A percentile compares a stretch with the other conserved stretches of the same genome.
Conservation (phyloP, 345 rosid genomes). For the Populus pruinosa region DNA sequence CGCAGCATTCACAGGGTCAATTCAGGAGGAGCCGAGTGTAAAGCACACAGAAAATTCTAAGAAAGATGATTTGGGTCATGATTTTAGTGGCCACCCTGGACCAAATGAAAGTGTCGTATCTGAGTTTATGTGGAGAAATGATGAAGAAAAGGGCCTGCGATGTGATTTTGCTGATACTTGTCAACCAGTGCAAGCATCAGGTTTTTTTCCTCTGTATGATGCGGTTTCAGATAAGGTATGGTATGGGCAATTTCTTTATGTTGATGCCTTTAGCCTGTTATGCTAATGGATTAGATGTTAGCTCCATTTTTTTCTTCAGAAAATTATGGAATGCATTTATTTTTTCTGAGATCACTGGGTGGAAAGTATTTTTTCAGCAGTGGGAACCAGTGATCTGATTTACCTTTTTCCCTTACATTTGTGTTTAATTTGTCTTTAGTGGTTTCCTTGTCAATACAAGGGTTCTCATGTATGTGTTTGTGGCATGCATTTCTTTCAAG, state of each 20-base stretch:
- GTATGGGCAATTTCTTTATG: not conserved
- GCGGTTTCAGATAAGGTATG: constrained; percentile 41
- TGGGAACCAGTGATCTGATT: not conserved
- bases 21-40: constrained; percentile 15
- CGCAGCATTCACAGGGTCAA: constrained; percentile 16
- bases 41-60: constrained; percentile 22
- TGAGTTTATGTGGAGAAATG: constrained; percentile 39
- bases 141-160: constrained; percentile 29
- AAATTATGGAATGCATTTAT: not conserved
- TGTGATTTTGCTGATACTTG: constrained; percentile 31
- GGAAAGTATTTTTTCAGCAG: not conserved
- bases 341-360: not conserved
- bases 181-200: constrained; percentile 29
- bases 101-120: constrained; percentile 26
- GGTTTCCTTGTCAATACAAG: not conserved
- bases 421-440: not conserved
- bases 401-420: not conserved
- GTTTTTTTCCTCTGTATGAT: constrained; percentile 32
- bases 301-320: not conserved
- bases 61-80: constrained; percentile 22
- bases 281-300: not conserved
- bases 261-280: not conserved
- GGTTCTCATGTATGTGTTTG: not conserved
- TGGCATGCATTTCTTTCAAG: not conserved
- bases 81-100: constrained; percentile 22